Percentiles rank a stretch among this genome's conserved stretches.
Evolutionary conservation across 2,329 filamentous ascomycete genomes (phyloP).

Genomic region (Alternaria longipes): DNA sequence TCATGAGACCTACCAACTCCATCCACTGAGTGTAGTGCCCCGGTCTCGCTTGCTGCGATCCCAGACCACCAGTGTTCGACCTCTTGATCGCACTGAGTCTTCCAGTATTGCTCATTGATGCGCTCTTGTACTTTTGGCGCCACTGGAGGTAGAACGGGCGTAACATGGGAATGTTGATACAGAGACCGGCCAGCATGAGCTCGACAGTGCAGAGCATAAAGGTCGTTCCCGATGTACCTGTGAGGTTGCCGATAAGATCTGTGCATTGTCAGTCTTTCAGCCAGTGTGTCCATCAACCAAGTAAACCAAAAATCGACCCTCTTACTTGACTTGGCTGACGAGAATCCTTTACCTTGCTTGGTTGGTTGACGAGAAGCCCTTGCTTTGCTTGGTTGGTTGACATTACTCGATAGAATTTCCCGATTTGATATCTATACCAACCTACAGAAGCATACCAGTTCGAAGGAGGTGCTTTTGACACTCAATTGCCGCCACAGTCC

Average conservation of each 20-base stretch:
- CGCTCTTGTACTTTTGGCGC: slow-evolving; percentile 30
- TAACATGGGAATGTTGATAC: slow-evolving; percentile 37
- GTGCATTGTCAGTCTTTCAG: slow-evolving; percentile 3
- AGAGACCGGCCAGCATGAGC: slow-evolving; percentile 34
- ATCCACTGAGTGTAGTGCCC: slow-evolving; percentile 33
- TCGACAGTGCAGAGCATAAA: slow-evolving; percentile 36
- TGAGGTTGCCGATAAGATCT: slow-evolving; percentile 33
- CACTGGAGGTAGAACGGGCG: slow-evolving; percentile 32
- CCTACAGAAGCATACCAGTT: too few relatives aligned
- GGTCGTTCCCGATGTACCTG: slow-evolving; percentile 32
- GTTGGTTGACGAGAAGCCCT: too few relatives aligned
- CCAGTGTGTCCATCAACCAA: too few relatives aligned
- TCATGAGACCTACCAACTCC: slow-evolving; percentile 26
- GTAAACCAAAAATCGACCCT: too few relatives aligned
- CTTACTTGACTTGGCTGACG: too few relatives aligned
- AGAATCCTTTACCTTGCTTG: too few relatives aligned
- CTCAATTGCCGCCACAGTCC: too few relatives aligned
- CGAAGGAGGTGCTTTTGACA: too few relatives aligned
- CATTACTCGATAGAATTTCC: too few relatives aligned
- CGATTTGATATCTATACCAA: too few relatives aligned
- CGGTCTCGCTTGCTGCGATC: slow-evolving; percentile 15
- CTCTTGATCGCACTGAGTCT: slow-evolving; percentile 14
- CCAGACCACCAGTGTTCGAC: slow-evolving; percentile 15
- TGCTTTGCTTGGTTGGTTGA: too few relatives aligned
- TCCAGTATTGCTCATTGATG: slow-evolving; percentile 13